Evolutionary conservation across 805 yeast genomes (phyloP).

Genomic region (Candida xyloterini): DNA sequence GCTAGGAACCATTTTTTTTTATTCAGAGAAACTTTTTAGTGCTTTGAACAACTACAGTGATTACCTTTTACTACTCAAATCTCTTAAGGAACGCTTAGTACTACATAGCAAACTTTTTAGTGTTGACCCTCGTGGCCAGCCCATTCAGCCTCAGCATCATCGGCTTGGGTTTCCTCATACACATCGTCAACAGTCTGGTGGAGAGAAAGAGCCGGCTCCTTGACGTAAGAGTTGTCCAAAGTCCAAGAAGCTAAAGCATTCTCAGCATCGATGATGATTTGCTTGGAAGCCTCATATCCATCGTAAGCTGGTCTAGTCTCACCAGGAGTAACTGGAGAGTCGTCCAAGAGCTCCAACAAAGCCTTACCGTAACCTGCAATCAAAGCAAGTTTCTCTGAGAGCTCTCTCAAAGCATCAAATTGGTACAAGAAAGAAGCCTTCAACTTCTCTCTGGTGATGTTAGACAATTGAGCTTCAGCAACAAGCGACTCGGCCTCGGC

Average conservation of each 20-base stretch:
- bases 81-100: slow-evolving; percentile 4
- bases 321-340: slow-evolving; percentile 97
- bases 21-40: not conserved
- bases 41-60: no score
- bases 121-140: slow-evolving; percentile 33
- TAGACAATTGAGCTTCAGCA: slow-evolving; percentile 98
- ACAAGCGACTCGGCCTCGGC: slow-evolving; percentile 99
- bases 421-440: slow-evolving; percentile 97
- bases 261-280: slow-evolving; percentile 96
- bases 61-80: not conserved
- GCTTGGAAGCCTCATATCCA: slow-evolving; percentile 97
- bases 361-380: slow-evolving; percentile 99
- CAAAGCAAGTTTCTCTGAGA: slow-evolving; percentile 91
- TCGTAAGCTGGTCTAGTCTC: slow-evolving; percentile 98
- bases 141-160: slow-evolving; percentile 40
- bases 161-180: slow-evolving; percentile 44
- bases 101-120: slow-evolving; percentile 7
- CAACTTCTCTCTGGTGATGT: slow-evolving; percentile 96
- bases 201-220: slow-evolving; percentile 81
- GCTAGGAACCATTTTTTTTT: slow-evolving; percentile 64
- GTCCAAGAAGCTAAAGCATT: slow-evolving; percentile 96
- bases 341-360: slow-evolving; percentile 90
- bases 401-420: slow-evolving; percentile 92
- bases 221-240: slow-evolving; percentile 89
- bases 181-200: slow-evolving; percentile 70